These are phyloP conservation scores for Flaveria bidentis DNA, from an alignment of 129 eudicot genomes.

Conservation along the genomic window DNA sequence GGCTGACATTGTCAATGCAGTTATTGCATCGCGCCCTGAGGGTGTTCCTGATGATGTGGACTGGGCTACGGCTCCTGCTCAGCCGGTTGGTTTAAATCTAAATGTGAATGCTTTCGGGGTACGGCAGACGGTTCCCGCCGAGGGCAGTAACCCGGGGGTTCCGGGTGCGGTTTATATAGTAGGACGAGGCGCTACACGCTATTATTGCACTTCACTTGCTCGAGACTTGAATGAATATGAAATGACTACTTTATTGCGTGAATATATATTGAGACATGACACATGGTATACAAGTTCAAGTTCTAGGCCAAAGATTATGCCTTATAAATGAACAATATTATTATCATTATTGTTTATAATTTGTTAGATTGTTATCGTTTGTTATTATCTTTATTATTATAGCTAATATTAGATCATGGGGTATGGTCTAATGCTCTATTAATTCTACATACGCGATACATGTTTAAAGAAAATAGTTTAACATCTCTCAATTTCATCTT, in stretches of 20 bases:
- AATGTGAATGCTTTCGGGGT: constrained; percentile 24
- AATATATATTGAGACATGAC: constrained; percentile 9
- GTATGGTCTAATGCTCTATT: too few relatives aligned
- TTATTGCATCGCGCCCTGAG: background rate
- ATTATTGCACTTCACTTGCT: constrained; percentile 28
- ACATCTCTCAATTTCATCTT: too few relatives aligned
- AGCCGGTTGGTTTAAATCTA: constrained; percentile 5
- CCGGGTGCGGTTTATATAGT: constrained; percentile 20
- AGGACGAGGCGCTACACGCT: constrained; percentile 28
- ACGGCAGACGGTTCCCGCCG: constrained; percentile 9
- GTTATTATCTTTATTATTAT: too few relatives aligned
- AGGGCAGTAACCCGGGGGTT: background rate
- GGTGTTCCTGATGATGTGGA: constrained; percentile 20
- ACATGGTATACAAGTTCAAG: background rate
- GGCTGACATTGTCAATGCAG: background rate
- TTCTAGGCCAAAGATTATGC: background rate
- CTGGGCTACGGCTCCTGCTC: constrained; percentile 20
- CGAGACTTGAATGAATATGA: constrained; percentile 5
- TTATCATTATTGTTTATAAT: too few relatives aligned
- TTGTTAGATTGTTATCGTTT: too few relatives aligned
- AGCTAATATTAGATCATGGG: too few relatives aligned
- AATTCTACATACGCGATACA: too few relatives aligned
- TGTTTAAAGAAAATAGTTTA: too few relatives aligned
- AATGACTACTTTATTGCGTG: constrained; percentile 16
- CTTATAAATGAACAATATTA: background rate